Evolutionary conservation across 495 filamentous ascomycete species (phyloP).

Genomic region (Lepidopterella palustris): DNA sequence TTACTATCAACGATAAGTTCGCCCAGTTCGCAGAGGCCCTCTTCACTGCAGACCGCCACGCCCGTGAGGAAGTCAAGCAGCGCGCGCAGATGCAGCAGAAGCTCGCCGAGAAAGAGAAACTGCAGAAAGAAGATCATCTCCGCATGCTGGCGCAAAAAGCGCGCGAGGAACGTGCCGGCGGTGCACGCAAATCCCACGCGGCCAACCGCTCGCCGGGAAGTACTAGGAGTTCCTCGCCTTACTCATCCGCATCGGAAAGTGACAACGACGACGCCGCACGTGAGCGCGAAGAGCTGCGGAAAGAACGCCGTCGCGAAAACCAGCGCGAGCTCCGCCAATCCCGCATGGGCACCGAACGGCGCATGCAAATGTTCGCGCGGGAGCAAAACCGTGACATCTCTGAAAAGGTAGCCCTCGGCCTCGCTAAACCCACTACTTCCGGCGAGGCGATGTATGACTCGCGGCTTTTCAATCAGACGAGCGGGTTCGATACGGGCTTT

Average conservation of each 20-base stretch:
- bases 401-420: conserved; percentile 90
- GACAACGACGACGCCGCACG: conserved; percentile 61
- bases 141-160: conserved; percentile 87
- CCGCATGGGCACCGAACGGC: conserved; percentile 88
- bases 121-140: conserved; percentile 87
- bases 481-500: conserved; percentile 81
- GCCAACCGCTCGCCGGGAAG: not conserved
- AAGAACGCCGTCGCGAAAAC: conserved; percentile 71
- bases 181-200: not conserved
- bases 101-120: conserved; percentile 92
- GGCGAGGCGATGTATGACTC: conserved; percentile 95
- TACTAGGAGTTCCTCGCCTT: conserved; percentile 28
- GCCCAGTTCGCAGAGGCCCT: conserved; percentile 92
- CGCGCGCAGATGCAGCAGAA: conserved; percentile 92
- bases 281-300: conserved; percentile 67
- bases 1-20: conserved; percentile 98
- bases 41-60: conserved; percentile 89
- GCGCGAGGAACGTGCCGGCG: conserved; percentile 59
- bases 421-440: conserved; percentile 89
- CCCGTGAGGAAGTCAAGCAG: conserved; percentile 89
- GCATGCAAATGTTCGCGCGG: conserved; percentile 82
- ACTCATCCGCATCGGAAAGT: conserved; percentile 39
- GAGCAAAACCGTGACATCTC: conserved; percentile 97
- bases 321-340: conserved; percentile 89
- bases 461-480: conserved; percentile 87